Percentiles rank a stretch among this genome's conserved stretches.
Evolutionary conservation across 2,329 filamentous ascomycete species (phyloP).

Genomic region (Parascedosporium putredinis): DNA sequence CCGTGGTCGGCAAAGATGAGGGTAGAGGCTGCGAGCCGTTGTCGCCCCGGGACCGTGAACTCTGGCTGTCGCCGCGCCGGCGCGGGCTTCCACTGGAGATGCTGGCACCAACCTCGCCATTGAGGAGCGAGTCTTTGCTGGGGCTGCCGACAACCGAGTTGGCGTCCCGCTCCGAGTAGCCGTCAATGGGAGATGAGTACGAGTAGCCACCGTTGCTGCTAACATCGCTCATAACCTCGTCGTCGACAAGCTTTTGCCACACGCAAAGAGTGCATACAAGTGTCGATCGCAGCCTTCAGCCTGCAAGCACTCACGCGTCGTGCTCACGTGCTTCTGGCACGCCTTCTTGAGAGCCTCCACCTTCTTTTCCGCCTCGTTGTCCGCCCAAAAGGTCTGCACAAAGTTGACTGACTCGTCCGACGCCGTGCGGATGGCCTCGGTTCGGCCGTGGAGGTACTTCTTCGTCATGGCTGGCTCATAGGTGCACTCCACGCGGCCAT

Average conservation of each 20-base stretch:
- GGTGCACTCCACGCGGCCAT: slow-evolving; percentile 85
- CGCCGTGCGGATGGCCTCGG: slow-evolving; percentile 83
- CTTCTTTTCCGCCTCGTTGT: slow-evolving; percentile 73
- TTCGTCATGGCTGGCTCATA: slow-evolving; percentile 99
- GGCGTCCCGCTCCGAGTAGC: slow-evolving; percentile 34
- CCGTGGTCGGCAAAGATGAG: slow-evolving; percentile 77
- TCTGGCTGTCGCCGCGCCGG: slow-evolving; percentile 14
- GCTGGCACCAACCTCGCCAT: slow-evolving; percentile 18
- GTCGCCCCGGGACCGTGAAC: slow-evolving; percentile 33
- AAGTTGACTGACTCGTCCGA: slow-evolving; percentile 78
- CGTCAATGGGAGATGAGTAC: slow-evolving; percentile 50
- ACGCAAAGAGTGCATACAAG: slow-evolving; percentile 89
- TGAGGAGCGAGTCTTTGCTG: slow-evolving; percentile 35
- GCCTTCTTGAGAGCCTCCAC: slow-evolving; percentile 76
- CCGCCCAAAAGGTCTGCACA: slow-evolving; percentile 88
- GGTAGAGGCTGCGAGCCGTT: slow-evolving; percentile 46
- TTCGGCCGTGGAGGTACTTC: slow-evolving; percentile 81
- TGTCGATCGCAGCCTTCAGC: slow-evolving; percentile 88
- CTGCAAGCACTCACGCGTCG: slow-evolving; percentile 77
- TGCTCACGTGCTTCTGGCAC: slow-evolving; percentile 69
- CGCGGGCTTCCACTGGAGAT: not conserved
- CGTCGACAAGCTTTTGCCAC: slow-evolving; percentile 83
- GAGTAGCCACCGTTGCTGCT: slow-evolving; percentile 55
- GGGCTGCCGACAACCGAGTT: slow-evolving; percentile 29
- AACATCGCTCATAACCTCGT: slow-evolving; percentile 46